Percentiles rank a stretch among this genome's conserved stretches.
phyloP scores from a whole-genome alignment of 768 basidiomycete species.

The Amanita phalloides region DNA sequence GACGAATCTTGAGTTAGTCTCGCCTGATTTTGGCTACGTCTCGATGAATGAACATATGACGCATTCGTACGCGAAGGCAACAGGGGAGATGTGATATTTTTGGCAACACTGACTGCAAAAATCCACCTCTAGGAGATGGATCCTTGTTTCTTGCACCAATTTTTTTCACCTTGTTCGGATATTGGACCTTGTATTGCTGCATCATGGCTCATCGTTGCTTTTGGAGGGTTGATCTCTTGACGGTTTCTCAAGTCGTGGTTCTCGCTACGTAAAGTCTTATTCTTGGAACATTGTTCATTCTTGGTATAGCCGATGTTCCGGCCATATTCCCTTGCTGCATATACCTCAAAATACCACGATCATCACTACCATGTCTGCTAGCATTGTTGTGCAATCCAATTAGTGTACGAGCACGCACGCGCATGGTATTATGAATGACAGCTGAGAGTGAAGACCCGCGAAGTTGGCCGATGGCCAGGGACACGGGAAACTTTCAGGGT shows the following conservation, averaged over 20 bases:
- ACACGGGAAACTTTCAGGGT: conserved; percentile 1
- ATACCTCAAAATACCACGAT: conserved; percentile 5
- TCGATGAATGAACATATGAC: conserved; percentile 71
- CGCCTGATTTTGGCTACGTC: conserved; percentile 80
- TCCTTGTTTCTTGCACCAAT: conserved; percentile 5
- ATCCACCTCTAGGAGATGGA: conserved; percentile 4
- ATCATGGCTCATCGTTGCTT: not conserved
- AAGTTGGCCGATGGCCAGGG: conserved; percentile 1
- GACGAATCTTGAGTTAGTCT: conserved; percentile 49
- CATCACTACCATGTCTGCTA: not conserved
- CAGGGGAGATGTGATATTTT: conserved; percentile 34
- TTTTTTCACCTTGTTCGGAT: not conserved
- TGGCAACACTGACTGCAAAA: not conserved
- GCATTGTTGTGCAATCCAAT: not conserved
- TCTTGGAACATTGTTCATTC: conserved; percentile 6
- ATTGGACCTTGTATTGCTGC: not conserved
- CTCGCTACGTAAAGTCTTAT: conserved; percentile 2
- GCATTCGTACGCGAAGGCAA: conserved; percentile 48
- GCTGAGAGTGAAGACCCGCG: not conserved
- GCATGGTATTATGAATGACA: not conserved
- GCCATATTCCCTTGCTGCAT: conserved; percentile 4
- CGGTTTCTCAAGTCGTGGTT: not conserved
- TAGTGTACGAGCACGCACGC: not conserved
- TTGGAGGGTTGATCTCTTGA: not conserved
- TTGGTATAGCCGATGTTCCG: conserved; percentile 5